Conservation (phyloP, 768 basidiomycete species). For the Pisolithus sp. region DNA sequence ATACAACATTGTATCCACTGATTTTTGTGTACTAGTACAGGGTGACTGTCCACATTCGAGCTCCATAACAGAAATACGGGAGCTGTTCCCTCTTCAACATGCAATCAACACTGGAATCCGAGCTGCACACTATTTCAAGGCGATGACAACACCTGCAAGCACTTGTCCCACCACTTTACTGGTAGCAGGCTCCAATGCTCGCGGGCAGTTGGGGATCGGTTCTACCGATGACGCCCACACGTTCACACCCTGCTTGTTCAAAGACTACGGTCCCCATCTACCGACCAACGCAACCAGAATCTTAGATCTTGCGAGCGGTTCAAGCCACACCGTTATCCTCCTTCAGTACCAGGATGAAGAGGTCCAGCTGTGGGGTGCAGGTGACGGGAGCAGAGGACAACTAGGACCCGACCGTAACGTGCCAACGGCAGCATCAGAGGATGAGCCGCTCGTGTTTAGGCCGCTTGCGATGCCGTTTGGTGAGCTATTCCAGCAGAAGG, state of each 20-base stretch:
- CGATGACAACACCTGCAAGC: neutral
- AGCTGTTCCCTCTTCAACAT: neutral
- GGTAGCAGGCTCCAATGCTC: constrained; percentile 44
- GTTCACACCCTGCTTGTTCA: constrained; percentile 35
- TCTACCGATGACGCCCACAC: constrained; percentile 32
- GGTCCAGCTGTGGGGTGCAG: constrained; percentile 64
- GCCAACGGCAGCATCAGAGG: constrained; percentile 2
- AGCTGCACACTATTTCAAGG: neutral
- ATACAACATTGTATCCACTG: no score
- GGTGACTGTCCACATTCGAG: neutral
- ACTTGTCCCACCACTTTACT: constrained; percentile 19
- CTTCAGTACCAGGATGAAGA: constrained; percentile 31
- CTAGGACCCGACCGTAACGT: constrained; percentile 44
- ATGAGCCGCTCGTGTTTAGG: constrained; percentile 36
- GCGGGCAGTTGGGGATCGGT: constrained; percentile 41
- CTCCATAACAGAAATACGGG: no score
- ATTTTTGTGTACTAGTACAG: no score
- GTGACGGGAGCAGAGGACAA: constrained; percentile 67
- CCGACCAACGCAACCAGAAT: constrained; percentile 28
- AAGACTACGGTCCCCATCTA: constrained; percentile 13
- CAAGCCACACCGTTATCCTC: constrained; percentile 75
- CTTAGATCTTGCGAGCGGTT: constrained; percentile 55
- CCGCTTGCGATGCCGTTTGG: constrained; percentile 39
- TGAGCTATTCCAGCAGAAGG: constrained; percentile 16
- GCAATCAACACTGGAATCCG: neutral